phyloP scores from a whole-genome alignment of 306 rosid genomes.

The Corylus americana region DNA sequence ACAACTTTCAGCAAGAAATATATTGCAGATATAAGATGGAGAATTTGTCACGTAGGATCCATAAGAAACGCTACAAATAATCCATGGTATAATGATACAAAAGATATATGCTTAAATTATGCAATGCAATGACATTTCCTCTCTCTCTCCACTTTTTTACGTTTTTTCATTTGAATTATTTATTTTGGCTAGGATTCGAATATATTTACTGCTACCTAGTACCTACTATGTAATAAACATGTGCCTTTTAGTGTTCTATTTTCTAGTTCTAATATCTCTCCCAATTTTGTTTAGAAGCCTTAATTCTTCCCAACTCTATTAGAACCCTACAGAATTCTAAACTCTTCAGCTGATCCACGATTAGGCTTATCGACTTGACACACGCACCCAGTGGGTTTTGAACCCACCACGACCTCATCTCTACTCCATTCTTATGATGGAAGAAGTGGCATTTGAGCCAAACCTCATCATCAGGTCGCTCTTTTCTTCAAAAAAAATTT shows the following conservation, averaged over 20 bases:
- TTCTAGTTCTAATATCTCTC: background rate
- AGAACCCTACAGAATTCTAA: background rate
- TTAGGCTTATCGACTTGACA: background rate
- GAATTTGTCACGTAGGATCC: background rate
- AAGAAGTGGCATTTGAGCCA: background rate
- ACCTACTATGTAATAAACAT: no score
- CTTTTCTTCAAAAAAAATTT: background rate
- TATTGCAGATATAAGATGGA: background rate
- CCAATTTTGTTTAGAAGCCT: background rate
- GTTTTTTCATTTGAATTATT: no score
- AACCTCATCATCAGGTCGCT: background rate
- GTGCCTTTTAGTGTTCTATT: background rate
- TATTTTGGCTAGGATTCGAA: no score
- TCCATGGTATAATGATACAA: background rate
- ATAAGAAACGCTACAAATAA: background rate
- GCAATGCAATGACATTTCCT: background rate
- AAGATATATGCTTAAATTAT: background rate
- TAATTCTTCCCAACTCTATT: background rate
- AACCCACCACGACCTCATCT: no score
- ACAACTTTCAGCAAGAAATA: background rate
- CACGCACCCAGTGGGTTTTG: no score
- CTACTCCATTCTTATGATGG: background rate
- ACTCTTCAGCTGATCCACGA: background rate
- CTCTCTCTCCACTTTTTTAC: no score
- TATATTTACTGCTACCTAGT: no score